phyloP scores from a whole-genome alignment of 2,329 filamentous ascomycete genomes.

The Penicillium griseofulvum region DNA sequence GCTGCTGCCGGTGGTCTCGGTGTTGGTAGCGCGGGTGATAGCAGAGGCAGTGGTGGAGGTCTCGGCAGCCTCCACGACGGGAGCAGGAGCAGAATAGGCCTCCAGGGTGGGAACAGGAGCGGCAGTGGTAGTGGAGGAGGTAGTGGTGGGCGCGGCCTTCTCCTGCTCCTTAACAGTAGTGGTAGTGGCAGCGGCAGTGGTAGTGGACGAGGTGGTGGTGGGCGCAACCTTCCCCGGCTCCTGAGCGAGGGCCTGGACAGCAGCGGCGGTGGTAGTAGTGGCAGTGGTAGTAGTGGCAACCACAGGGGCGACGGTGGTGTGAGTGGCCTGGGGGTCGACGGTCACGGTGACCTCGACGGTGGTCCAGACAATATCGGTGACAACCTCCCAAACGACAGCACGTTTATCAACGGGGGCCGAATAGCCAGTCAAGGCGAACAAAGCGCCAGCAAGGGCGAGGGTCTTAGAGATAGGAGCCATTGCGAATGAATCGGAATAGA shows the following conservation, averaged over 20 bases:
- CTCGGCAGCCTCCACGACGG: neutral
- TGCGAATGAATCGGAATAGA: conserved; percentile 9
- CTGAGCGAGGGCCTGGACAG: neutral
- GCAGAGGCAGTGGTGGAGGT: neutral
- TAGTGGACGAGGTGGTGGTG: conserved; percentile 2
- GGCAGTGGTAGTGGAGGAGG: conserved; percentile 9
- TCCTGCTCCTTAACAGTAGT: neutral
- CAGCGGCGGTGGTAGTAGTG: conserved; percentile 7
- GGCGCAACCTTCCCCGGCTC: conserved; percentile 5
- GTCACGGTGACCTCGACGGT: conserved; percentile 51
- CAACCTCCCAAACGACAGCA: conserved; percentile 51
- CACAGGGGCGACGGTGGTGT: conserved; percentile 24
- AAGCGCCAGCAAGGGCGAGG: conserved; percentile 35
- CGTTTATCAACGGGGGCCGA: conserved; percentile 38
- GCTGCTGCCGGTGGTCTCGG: conserved; percentile 14
- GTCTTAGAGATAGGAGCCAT: conserved; percentile 42
- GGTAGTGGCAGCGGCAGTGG: neutral
- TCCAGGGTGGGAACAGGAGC: conserved; percentile 7
- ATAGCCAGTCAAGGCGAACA: conserved; percentile 33
- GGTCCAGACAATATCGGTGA: conserved; percentile 48
- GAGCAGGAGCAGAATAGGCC: conserved; percentile 9
- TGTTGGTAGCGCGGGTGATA: conserved; percentile 7
- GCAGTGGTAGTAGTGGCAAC: conserved; percentile 18
- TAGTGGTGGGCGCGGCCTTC: conserved; percentile 8
- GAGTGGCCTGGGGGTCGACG: conserved; percentile 38